Conservation (phyloP, 495 filamentous ascomycete genomes). For the Parachaetomium inaequale region DNA sequence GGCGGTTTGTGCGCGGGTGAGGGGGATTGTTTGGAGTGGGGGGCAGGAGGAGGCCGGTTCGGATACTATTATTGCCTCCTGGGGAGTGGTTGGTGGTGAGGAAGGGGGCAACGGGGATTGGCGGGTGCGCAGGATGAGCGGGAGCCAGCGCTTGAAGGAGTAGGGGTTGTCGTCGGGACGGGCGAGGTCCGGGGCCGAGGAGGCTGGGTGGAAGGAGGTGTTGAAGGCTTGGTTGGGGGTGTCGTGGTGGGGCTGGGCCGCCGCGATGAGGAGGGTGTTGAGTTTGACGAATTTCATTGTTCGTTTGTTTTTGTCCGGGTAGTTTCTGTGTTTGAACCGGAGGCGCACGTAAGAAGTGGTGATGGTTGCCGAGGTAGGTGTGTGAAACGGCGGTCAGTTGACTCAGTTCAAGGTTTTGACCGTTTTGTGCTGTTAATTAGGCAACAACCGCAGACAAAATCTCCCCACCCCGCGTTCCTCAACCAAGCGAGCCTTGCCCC, state of each 20-base stretch:
- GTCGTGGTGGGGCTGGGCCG: not conserved
- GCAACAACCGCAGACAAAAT: too few species aligned
- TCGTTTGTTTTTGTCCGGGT: not conserved
- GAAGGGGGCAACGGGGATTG: not conserved
- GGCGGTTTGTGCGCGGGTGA: constrained; percentile 5
- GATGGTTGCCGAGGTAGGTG: not conserved
- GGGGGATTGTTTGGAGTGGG: not conserved
- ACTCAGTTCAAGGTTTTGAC: too few species aligned
- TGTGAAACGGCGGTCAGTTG: not conserved
- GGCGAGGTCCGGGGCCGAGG: constrained; percentile 21
- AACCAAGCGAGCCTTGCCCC: too few species aligned
- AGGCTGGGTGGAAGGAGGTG: constrained; percentile 23
- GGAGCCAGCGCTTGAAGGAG: constrained; percentile 29
- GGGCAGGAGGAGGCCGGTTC: too few species aligned
- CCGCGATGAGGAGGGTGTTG: not conserved
- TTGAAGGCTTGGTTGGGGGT: constrained; percentile 20
- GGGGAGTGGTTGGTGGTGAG: not conserved
- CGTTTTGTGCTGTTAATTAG: too few species aligned
- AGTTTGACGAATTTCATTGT: constrained; percentile 3
- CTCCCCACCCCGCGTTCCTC: too few species aligned
- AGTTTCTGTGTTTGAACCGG: too few species aligned
- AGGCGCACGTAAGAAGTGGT: too few species aligned
- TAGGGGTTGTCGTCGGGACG: constrained; percentile 24
- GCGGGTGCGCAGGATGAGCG: constrained; percentile 24
- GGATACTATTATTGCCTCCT: too few species aligned